phyloP scores from a whole-genome alignment of 805 yeast species.

The Candida insectorum region DNA sequence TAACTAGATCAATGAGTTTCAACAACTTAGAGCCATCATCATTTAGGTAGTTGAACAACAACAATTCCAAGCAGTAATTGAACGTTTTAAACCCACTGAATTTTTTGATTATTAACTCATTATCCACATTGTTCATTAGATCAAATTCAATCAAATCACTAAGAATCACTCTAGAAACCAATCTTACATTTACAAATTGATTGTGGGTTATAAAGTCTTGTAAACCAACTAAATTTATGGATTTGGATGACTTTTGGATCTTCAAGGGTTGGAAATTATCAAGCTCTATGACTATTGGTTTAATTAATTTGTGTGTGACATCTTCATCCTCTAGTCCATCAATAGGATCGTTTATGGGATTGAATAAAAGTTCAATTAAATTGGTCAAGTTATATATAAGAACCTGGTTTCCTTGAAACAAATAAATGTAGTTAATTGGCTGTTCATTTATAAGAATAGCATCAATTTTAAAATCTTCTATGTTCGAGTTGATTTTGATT shows the following conservation, averaged over 20 bases:
- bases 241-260: constrained; percentile 17
- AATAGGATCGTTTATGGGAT: constrained; percentile 13
- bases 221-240: constrained; percentile 42
- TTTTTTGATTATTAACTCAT: constrained; percentile 26
- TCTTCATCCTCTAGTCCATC: constrained; percentile 16
- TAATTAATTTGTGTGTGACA: constrained; percentile 8
- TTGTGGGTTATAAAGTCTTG: constrained; percentile 30
- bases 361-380: constrained; percentile 16
- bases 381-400: constrained; percentile 14
- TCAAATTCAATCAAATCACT: constrained; percentile 48
- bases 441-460: constrained; percentile 15
- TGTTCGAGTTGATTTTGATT: constrained; percentile 23
- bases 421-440: constrained; percentile 17
- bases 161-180: constrained; percentile 42
- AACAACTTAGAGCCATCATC: constrained; percentile 17
- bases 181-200: constrained; percentile 27
- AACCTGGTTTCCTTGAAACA: constrained; percentile 38
- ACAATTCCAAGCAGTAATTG: constrained; percentile 47
- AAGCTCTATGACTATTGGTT: constrained; percentile 26
- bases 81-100: constrained; percentile 42
- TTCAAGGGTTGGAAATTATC: constrained; percentile 25
- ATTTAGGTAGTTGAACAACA: constrained; percentile 42
- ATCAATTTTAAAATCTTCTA: constrained; percentile 32
- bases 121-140: constrained; percentile 26
- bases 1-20: constrained; percentile 16